Conservation (phyloP, 352 stramenopile species). For the Globisporangium nagaii region DNA sequence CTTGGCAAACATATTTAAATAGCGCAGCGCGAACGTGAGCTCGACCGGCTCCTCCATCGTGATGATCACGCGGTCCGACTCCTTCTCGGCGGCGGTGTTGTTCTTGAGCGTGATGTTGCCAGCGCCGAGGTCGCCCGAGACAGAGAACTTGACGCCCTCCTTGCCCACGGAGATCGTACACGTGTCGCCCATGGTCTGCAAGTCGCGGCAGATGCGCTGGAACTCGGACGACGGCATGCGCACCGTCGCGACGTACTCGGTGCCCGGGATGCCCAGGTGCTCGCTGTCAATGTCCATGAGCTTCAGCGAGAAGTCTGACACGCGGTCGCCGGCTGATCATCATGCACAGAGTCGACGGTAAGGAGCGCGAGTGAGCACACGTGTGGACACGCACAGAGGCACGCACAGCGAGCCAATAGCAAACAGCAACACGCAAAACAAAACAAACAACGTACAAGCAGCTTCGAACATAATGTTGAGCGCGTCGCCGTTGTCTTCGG, state of each 20-base stretch:
- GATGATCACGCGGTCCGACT: constrained; percentile 93
- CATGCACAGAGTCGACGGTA: too few species aligned
- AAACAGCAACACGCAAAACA: not conserved
- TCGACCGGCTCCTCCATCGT: constrained; percentile 99
- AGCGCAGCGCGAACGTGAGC: constrained; percentile 98
- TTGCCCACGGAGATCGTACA: constrained; percentile 96
- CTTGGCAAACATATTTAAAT: constrained; percentile 99
- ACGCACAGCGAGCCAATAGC: not conserved
- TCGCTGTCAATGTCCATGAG: constrained; percentile 99
- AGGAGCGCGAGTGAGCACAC: constrained; percentile 14
- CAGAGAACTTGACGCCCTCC: constrained; percentile 97
- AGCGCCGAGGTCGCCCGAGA: constrained; percentile 94
- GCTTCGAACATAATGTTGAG: constrained; percentile 99
- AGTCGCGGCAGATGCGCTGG: constrained; percentile 97
- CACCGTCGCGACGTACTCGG: constrained; percentile 96
- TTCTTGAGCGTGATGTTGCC: constrained; percentile 95
- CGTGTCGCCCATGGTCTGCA: constrained; percentile 98
- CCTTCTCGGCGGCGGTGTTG: constrained; percentile 84
- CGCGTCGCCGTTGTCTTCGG: constrained; percentile 95
- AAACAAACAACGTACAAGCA: constrained; percentile 51
- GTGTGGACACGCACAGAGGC: constrained; percentile 60
- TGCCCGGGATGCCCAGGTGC: constrained; percentile 98
- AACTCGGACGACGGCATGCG: constrained; percentile 96
- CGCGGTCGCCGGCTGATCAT: constrained; percentile 87
- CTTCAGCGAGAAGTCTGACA: constrained; percentile 98